Conservation (phyloP, 805 yeast species). For the Lachancea nothofagi region DNA sequence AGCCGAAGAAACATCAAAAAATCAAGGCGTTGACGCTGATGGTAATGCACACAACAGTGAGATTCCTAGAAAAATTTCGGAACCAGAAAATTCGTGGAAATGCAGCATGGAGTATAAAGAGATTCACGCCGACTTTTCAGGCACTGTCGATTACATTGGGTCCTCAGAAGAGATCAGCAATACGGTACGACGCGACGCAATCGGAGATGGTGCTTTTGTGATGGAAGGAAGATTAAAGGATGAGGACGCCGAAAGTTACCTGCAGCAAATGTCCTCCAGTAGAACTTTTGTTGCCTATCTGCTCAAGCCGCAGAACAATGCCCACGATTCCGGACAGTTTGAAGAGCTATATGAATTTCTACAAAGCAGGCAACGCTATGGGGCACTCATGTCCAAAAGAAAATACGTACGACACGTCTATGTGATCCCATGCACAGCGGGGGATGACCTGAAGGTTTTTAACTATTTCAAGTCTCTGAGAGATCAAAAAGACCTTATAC, state of each 20-base stretch:
- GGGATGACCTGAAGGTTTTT: constrained; percentile 28
- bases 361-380: constrained; percentile 16
- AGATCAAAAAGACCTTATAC: neutral
- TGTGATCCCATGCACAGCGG: constrained; percentile 33
- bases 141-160: constrained; percentile 15
- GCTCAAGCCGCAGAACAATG: constrained; percentile 14
- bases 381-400: constrained; percentile 21
- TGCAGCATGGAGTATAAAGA: constrained; percentile 15
- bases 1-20: neutral
- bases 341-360: constrained; percentile 17
- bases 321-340: constrained; percentile 16
- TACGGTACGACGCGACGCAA: constrained; percentile 18
- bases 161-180: constrained; percentile 15
- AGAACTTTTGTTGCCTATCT: constrained; percentile 21
- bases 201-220: constrained; percentile 34
- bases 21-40: neutral
- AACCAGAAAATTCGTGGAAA: neutral
- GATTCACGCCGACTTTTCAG: constrained; percentile 11
- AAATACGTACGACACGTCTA: constrained; percentile 20
- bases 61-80: neutral
- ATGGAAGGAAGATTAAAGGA: constrained; percentile 31
- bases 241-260: constrained; percentile 20
- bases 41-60: neutral
- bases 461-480: constrained; percentile 13
- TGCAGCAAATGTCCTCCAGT: constrained; percentile 18